These are phyloP conservation scores for Citrus cavaleriei DNA, from an alignment of 345 rosid genomes.

Conservation along the genomic window DNA sequence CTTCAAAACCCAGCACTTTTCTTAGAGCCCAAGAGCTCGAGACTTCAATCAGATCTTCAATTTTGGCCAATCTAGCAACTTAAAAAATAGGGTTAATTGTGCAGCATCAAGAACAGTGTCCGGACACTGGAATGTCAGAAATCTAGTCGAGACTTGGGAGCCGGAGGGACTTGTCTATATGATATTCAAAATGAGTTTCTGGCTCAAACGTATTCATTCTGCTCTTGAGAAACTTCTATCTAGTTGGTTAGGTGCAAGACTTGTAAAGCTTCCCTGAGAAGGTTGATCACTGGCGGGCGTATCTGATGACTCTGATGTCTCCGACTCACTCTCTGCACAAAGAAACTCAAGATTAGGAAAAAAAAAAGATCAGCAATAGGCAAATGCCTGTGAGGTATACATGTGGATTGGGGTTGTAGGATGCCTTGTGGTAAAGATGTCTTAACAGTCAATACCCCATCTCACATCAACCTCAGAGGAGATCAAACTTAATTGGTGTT, in stretches of 20 bases:
- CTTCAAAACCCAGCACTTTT: conserved; percentile 14
- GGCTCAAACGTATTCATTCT: conserved; percentile 17
- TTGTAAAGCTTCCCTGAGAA: conserved; percentile 48
- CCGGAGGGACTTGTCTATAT: background rate
- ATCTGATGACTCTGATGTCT: conserved; percentile 44
- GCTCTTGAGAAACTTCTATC: conserved; percentile 28
- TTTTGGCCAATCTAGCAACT: conserved; percentile 1
- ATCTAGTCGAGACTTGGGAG: background rate
- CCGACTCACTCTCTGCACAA: conserved; percentile 49
- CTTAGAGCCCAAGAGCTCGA: background rate
- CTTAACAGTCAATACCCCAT: background rate
- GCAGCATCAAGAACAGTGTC: background rate
- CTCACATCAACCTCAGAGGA: background rate
- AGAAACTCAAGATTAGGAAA: background rate
- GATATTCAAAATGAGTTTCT: background rate
- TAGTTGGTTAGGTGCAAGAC: conserved; percentile 35
- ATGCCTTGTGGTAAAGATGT: background rate
- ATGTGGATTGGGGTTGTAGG: background rate
- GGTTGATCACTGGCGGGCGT: conserved; percentile 20
- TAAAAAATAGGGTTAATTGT: background rate
- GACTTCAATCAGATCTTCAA: background rate
- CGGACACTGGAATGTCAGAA: background rate
- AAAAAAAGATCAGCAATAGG: background rate
- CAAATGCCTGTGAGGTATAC: background rate
- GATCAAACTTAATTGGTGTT: background rate